Evolutionary conservation across 2,329 filamentous ascomycete species (phyloP), one percentile per base, ranked within the genome.

Genomic region (Elsinoe ampelina): DNA sequence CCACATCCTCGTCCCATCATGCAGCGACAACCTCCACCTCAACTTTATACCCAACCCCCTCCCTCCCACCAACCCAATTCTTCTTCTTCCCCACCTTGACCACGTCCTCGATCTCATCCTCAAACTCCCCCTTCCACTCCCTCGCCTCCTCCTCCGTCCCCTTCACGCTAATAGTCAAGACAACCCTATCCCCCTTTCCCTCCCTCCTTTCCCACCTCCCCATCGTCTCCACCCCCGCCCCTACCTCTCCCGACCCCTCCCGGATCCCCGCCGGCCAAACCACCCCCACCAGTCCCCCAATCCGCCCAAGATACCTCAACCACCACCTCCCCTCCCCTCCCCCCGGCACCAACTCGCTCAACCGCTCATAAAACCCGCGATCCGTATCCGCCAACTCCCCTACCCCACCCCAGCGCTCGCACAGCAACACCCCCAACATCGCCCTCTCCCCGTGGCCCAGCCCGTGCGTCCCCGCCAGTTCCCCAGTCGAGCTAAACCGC

Each of bases 361-460:
- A 72, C 3, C 76, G 73, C 1, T 70, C 65, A 32, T 80, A 79
- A 62, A 84, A 82, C 3, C 72, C 67, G 7, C 75, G 65, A 62
- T 86, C 83, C 0, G 75, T 74, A 0, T 81, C 80, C 2, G 80
- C 77, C 1, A 87, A 74, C 41, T 80, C 78, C 6, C 58, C 57
- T 15, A 62, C 62, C 2, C 82, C 83, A 15, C 83, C 86, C 82
- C 89, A 95, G 62, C 89, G 78, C 45, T 86, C 83, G 62, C 83
- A 89, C 1, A 88, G 75, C 1, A 85, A 78, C 3, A 95, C 73
- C 0, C 82, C 87, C 2, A 95, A 74, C 1, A 87, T 70, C 0
- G 87, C 85, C 11, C 89, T 80, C 52, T 83, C 78, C 43, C 82
- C 70, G 66, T 96, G 90, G 1, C 82, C 84, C 22, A 95, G 72